These are phyloP conservation scores for Didymella sp. DNA, from an alignment of 2,329 filamentous ascomycete species.

Conservation along the genomic window DNA sequence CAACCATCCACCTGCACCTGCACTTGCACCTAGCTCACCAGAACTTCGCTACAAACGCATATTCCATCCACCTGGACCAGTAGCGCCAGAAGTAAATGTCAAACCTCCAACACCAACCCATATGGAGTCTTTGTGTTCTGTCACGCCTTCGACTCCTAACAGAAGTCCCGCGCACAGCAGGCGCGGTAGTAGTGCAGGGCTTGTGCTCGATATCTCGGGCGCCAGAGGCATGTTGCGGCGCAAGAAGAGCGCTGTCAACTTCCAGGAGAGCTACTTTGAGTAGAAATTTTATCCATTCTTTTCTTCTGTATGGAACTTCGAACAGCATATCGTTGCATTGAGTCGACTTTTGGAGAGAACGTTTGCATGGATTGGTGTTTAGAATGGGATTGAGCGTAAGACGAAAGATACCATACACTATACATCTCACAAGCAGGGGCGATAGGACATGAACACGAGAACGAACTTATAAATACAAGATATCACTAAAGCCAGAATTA, in stretches of 20 bases:
- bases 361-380: background rate
- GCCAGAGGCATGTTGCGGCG: constrained; percentile 43
- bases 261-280: constrained; percentile 9
- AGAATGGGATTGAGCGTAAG: background rate
- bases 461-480: background rate
- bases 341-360: background rate
- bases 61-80: constrained; percentile 45
- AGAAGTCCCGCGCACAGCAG: constrained; percentile 25
- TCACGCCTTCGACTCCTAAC: constrained; percentile 9
- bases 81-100: constrained; percentile 23
- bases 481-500: no score
- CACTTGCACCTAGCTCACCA: constrained; percentile 45
- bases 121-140: constrained; percentile 18
- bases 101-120: constrained; percentile 12
- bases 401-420: background rate
- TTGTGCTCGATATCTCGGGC: constrained; percentile 40
- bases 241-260: constrained; percentile 13
- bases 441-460: no score
- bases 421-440: background rate
- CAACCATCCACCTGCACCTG: constrained; percentile 10
- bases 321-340: background rate
- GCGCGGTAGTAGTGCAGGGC: constrained; percentile 24
- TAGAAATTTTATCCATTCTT: background rate
- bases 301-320: background rate
- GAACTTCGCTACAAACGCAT: constrained; percentile 53